Conservation (phyloP, 2,329 filamentous ascomycete species). For the Chaetomium globosum region DNA sequence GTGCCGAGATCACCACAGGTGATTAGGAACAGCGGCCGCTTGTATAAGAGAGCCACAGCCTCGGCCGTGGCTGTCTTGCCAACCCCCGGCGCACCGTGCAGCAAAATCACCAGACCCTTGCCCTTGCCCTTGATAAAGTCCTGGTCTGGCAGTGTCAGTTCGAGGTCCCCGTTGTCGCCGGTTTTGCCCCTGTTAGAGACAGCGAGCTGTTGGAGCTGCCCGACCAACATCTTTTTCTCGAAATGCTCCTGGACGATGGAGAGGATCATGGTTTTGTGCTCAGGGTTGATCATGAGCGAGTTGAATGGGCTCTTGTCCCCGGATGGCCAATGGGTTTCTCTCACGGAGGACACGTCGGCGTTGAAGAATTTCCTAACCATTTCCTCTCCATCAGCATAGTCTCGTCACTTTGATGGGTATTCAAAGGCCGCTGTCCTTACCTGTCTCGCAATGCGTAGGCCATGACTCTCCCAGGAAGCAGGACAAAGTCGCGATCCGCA, state of each 20-base stretch:
- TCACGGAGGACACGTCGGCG: not conserved
- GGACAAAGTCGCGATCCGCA: not conserved
- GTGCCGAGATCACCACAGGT: constrained; percentile 26
- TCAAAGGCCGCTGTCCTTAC: not conserved
- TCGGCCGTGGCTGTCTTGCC: constrained; percentile 35
- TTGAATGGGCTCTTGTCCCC: not conserved
- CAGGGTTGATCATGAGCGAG: not conserved
- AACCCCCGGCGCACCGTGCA: constrained; percentile 37
- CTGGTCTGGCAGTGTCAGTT: not conserved
- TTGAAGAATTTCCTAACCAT: not conserved
- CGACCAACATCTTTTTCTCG: not conserved
- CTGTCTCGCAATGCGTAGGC: not conserved
- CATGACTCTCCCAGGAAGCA: not conserved
- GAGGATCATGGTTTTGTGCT: not conserved
- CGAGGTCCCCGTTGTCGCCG: not conserved
- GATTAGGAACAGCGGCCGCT: constrained; percentile 33
- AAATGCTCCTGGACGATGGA: not conserved
- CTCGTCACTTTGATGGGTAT: not conserved
- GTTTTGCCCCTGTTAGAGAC: not conserved
- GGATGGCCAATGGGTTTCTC: not conserved
- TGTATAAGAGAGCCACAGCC: constrained; percentile 33
- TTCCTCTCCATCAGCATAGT: not conserved
- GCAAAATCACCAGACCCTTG: constrained; percentile 30
- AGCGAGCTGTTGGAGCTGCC: not conserved
- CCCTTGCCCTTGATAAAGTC: constrained; percentile 23